Evolutionary conservation across 768 basidiomycete species (phyloP).

Genomic region (Podaxis sp.): DNA sequence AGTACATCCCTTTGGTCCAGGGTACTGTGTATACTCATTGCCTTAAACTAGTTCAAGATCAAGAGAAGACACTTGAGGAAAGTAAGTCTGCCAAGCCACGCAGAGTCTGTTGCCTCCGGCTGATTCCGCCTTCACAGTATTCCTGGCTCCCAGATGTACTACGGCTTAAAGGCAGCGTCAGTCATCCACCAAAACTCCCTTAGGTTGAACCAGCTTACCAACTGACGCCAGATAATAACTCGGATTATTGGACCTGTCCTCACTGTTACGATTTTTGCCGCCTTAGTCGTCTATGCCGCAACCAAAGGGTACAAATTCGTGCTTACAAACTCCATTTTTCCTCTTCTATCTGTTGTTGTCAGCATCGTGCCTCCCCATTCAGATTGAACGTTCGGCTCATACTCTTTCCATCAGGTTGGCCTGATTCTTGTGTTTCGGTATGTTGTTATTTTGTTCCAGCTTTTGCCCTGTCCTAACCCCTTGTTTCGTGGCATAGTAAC

Average conservation of each 20-base stretch:
- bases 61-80: slow-evolving; percentile 55
- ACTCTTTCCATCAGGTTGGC: slow-evolving; percentile 58
- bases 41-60: slow-evolving; percentile 37
- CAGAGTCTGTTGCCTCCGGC: background rate
- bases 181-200: slow-evolving; percentile 24
- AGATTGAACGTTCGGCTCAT: slow-evolving; percentile 2
- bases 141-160: slow-evolving; percentile 91
- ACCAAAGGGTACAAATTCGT: slow-evolving; percentile 56
- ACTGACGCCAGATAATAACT: slow-evolving; percentile 53
- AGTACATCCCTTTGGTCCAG: slow-evolving; percentile 2
- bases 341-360: slow-evolving; percentile 87
- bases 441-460: slow-evolving; percentile 22
- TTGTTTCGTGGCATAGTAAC: slow-evolving; percentile 45
- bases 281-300: slow-evolving; percentile 57
- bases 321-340: slow-evolving; percentile 82
- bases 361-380: slow-evolving; percentile 27
- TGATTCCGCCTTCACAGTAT: slow-evolving; percentile 46
- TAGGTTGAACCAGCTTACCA: slow-evolving; percentile 9
- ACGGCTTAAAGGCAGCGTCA: slow-evolving; percentile 78
- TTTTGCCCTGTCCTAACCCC: background rate
- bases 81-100: slow-evolving; percentile 27
- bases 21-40: background rate
- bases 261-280: slow-evolving; percentile 78
- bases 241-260: slow-evolving; percentile 80
- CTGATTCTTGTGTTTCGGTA: slow-evolving; percentile 86